These are phyloP conservation scores for Cryptococcus amylolentus DNA, from an alignment of 1,284 basidiomycete species.

Conservation along the genomic window DNA sequence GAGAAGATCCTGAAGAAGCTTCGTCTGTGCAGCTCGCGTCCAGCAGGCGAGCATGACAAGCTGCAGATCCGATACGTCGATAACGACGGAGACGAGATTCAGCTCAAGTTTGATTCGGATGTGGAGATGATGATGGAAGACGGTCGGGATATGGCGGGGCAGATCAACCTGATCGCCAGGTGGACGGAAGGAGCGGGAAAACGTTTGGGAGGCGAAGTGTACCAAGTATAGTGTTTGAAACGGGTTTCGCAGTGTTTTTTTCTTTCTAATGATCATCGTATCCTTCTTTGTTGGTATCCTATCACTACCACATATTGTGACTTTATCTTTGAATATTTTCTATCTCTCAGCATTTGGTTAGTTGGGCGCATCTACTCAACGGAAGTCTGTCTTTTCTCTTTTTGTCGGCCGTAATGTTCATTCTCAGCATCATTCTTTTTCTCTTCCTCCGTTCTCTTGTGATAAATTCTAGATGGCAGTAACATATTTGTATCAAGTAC, in stretches of 20 bases:
- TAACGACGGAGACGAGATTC: constrained; percentile 42
- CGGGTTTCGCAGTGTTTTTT: no score
- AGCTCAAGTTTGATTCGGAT: constrained; percentile 41
- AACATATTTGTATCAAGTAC: background rate
- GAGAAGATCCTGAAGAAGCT: constrained; percentile 91
- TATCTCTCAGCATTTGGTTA: no score
- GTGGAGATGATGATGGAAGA: constrained; percentile 45
- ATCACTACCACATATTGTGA: background rate
- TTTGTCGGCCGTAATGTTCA: background rate
- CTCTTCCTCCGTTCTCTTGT: background rate
- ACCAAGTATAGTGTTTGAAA: no score
- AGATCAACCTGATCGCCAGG: constrained; percentile 21
- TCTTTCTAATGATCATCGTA: no score
- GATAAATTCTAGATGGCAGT: no score
- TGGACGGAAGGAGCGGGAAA: constrained; percentile 3
- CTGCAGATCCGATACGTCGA: constrained; percentile 45
- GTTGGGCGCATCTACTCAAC: no score
- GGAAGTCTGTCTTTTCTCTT: no score
- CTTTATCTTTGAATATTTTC: background rate
- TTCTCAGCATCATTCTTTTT: background rate
- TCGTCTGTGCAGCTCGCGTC: constrained; percentile 67
- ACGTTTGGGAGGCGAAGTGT: background rate
- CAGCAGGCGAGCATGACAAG: constrained; percentile 5
- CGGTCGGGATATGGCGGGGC: constrained; percentile 21
- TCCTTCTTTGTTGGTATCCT: background rate